Conservation (phyloP, 2,329 filamentous ascomycete species). For the Apiospora marii region DNA sequence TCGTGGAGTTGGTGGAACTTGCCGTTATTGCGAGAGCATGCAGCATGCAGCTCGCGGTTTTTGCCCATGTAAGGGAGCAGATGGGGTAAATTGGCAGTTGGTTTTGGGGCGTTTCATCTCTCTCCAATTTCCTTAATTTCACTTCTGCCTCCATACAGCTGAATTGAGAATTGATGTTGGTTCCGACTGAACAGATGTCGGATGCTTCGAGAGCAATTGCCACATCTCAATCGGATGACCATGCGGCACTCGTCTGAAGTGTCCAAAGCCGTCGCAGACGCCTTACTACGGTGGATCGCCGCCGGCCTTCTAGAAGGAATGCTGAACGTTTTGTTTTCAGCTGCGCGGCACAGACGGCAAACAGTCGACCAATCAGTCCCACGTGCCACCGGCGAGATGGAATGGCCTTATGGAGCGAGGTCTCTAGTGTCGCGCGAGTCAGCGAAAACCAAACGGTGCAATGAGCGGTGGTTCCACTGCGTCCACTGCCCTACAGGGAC, state of each 20-base stretch:
- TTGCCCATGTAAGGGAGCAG: constrained; percentile 13
- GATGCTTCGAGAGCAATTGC: neutral
- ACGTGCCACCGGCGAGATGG: neutral
- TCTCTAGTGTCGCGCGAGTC: neutral
- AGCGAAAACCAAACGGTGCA: neutral
- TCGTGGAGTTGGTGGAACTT: constrained; percentile 2
- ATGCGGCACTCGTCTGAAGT: neutral
- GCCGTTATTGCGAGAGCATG: constrained; percentile 2
- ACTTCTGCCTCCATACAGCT: neutral
- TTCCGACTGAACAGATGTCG: neutral
- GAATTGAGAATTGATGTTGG: neutral
- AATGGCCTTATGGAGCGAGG: neutral
- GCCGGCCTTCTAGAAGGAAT: neutral
- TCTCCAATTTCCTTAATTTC: constrained; percentile 1
- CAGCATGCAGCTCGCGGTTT: constrained; percentile 5
- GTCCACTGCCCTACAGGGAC: neutral
- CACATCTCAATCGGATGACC: neutral
- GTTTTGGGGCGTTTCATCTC: neutral
- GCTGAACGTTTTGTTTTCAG: neutral
- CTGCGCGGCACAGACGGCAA: neutral
- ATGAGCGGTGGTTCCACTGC: neutral
- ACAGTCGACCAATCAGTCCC: neutral
- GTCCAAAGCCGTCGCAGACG: neutral
- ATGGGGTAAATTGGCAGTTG: neutral
- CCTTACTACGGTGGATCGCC: constrained; percentile 1